Conservation (phyloP, 768 basidiomycete genomes). For the Fistulinella prunicolor region DNA sequence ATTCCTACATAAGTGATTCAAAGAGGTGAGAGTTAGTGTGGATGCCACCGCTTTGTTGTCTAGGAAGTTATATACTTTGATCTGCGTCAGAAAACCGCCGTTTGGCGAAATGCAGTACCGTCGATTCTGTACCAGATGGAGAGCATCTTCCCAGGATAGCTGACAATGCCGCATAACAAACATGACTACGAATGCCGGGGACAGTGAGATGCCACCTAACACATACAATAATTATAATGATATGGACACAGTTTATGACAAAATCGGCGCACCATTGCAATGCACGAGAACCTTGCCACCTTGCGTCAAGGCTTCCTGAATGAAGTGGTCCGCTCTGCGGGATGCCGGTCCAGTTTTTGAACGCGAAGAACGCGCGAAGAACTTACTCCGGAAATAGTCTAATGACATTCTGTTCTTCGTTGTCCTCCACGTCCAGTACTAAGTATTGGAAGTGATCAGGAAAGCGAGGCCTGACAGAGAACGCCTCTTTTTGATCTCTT, state of each 20-base stretch:
- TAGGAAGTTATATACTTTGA: slow-evolving; percentile 56
- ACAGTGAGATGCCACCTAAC: slow-evolving; percentile 81
- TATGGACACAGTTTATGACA: background rate
- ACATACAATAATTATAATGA: background rate
- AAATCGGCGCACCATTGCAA: slow-evolving; percentile 65
- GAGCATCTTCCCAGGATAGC: slow-evolving; percentile 83
- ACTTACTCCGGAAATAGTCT: slow-evolving; percentile 81
- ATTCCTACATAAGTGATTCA: slow-evolving; percentile 55
- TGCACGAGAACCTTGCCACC: slow-evolving; percentile 84
- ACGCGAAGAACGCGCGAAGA: background rate
- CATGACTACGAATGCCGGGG: slow-evolving; percentile 89
- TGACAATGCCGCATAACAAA: slow-evolving; percentile 86
- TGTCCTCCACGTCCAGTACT: slow-evolving; percentile 85
- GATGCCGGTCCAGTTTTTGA: background rate
- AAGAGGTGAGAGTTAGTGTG: slow-evolving; percentile 1
- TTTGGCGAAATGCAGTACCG: slow-evolving; percentile 94
- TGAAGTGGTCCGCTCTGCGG: slow-evolving; percentile 70
- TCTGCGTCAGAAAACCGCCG: slow-evolving; percentile 86
- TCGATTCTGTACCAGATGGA: slow-evolving; percentile 85
- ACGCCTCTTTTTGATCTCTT: slow-evolving; percentile 85
- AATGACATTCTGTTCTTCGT: slow-evolving; percentile 93
- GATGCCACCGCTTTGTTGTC: background rate
- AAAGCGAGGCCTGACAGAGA: slow-evolving; percentile 85
- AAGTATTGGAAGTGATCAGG: slow-evolving; percentile 75
- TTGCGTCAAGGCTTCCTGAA: slow-evolving; percentile 53